Base-by-base conservation (phyloP, 176 grass and related monocot species). In the Carex pumila region DNA sequence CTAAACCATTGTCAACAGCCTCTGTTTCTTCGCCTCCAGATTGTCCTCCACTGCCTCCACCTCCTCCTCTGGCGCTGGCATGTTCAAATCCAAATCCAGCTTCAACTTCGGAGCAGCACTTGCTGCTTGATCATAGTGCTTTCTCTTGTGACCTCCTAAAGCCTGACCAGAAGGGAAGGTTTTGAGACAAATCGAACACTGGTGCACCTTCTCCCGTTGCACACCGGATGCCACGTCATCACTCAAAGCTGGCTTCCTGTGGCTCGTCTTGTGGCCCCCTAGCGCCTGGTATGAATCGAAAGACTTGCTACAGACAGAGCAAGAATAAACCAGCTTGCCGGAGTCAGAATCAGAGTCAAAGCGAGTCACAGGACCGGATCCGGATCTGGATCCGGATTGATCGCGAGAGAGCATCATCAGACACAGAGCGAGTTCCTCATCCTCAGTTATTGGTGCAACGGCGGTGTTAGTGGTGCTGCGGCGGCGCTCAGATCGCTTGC, bases 161-260 rank as follows among this genome's bases (percentile, higher is more conserved):
- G 95, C 95, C 43, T 97, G 95, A 4, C 95, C 95, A 4, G 95
- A 90, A 30, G 90, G 90, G 89, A 97, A 97, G 71, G 84, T 88
- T 70, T 87, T 88, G 69, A 73, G 47, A 79, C 92, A 94, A 55
- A 94, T 82, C 18, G 84, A 75, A 85, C 92, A 94, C 37, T 29
- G 89, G 90, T 94, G 90, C 66, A 90, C 86, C 88, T 88, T 81
- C 85, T 61, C 80, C 11, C 11, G 1, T 4, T 77, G 12, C 1
- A 67, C 13, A 12, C 29, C 12, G 4, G 22, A 43, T 32, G 39
- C 62, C 43, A 11, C 43, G 0, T 37, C 30, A 32, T 69, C 43
- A 17, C 81, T 39, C 41, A 67, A 11, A 0, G 77, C 53, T 11
- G 85, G 85, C 50, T 94, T 94, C 55, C 92, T 86, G 83, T 94